Percentiles rank a stretch among this genome's conserved stretches.
Conservation (phyloP, 176 grass and related monocot genomes). For the Olyra latifolia region DNA sequence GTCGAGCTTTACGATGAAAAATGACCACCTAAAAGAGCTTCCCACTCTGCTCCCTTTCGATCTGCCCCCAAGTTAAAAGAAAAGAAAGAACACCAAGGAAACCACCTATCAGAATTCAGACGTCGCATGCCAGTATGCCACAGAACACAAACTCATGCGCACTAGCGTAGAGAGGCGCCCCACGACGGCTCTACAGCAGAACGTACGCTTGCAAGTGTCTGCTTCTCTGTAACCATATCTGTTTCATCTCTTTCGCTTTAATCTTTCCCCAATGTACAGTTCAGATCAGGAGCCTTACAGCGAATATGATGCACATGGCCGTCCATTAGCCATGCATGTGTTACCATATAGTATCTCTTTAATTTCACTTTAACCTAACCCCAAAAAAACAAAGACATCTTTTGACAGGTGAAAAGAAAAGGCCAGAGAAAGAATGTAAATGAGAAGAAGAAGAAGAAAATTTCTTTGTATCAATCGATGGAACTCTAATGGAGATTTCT, state of each 20-base stretch:
- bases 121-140: neutral
- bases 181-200: slow-evolving; percentile 11
- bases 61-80: neutral
- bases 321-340: neutral
- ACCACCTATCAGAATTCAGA: neutral
- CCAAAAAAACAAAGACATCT: slow-evolving; percentile 22
- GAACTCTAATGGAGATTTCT: neutral
- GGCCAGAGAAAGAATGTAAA: slow-evolving; percentile 39
- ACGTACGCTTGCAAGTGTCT: slow-evolving; percentile 25
- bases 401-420: slow-evolving; percentile 29
- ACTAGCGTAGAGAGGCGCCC: neutral
- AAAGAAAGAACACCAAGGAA: neutral
- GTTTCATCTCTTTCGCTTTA: slow-evolving; percentile 32
- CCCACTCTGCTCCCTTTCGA: slow-evolving; percentile 4
- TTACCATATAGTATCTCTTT: slow-evolving; percentile 26
- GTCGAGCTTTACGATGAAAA: slow-evolving; percentile 11
- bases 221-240: slow-evolving; percentile 28
- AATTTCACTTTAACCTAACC: slow-evolving; percentile 42
- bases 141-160: neutral
- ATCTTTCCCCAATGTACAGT: slow-evolving; percentile 41
- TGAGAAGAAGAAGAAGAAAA: neutral
- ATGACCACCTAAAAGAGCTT: slow-evolving; percentile 13
- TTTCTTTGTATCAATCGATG: neutral
- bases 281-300: slow-evolving; percentile 27
- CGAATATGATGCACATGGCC: slow-evolving; percentile 14